Evolutionary conservation across 1,139 yeast species (phyloP), one percentile per base, ranked within the genome.

Genomic region (Scheffersomyces illinoinensis): DNA sequence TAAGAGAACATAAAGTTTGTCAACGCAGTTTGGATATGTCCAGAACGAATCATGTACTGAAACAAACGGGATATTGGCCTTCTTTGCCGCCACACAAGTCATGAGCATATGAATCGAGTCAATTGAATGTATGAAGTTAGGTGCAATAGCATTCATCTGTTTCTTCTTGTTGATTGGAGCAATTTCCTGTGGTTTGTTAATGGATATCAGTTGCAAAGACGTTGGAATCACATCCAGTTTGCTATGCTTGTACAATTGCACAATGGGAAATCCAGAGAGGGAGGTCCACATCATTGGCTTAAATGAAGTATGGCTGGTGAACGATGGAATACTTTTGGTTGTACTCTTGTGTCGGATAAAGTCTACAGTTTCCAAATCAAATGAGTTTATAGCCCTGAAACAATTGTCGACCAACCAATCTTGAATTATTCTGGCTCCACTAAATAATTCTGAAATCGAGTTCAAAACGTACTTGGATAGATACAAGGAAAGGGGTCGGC

Each of bases 1-100:
- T 2, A 79, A 62, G 1, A 75, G 57, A 6, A 39, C 56, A 0
- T 75, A 69, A 19, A 80, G 66, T 18, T 54, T 24, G 7, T 68
- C 72, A 6, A 77, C 81, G 50, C 75, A 71, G 21, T 68, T 54
- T 0, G 83, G 73, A 60, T 76, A 72, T 2, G 84, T 80, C 84
- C 84, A 80, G 61, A 72, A 80, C 12, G 83, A 78, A 63, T 80
- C 84, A 63, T 80, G 84, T 3, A 80, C 81, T 0, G 82, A 72
- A 0, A 72, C 79, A 67, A 80, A 79, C 7, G 74, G 65, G 17
- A 78, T 62, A 0, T 62, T 61, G 1, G 58, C 55, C 4, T 59
- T 49, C 18, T 60, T 52, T 3, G 77, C 73, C 3, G 68, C 71
- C 26, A 71, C 56, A 47, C 77, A 70, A 0, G 83, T 77, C 76